Evolutionary conservation across 1,139 yeast genomes (phyloP).

Genomic region (Scheffersomyces illinoinensis): DNA sequence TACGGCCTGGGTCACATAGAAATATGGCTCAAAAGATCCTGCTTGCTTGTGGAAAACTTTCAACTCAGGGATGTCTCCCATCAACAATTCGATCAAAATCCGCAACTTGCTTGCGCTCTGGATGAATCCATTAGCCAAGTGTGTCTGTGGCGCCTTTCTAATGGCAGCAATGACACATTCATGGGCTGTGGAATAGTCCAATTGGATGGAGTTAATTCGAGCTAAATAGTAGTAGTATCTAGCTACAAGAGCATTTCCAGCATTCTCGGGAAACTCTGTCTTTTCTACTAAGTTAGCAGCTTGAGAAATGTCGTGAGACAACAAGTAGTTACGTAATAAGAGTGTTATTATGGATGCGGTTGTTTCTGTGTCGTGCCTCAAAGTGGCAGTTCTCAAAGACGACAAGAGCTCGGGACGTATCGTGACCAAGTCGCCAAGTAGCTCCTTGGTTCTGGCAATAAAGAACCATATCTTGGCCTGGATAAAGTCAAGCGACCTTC

Average conservation of each 20-base stretch:
- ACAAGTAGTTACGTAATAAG: conserved; percentile 75
- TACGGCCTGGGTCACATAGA: conserved; percentile 88
- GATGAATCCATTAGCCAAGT: conserved; percentile 80
- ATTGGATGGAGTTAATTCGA: conserved; percentile 85
- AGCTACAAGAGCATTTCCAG: conserved; percentile 87
- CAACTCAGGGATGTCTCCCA: conserved; percentile 97
- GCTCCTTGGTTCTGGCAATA: conserved; percentile 77
- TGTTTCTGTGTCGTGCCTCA: conserved; percentile 91
- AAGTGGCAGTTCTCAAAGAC: conserved; percentile 83
- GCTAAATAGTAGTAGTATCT: conserved; percentile 91
- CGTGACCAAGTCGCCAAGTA: conserved; percentile 55
- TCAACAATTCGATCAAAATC: conserved; percentile 84
- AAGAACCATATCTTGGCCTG: conserved; percentile 95
- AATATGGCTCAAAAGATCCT: conserved; percentile 68
- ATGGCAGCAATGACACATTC: conserved; percentile 91
- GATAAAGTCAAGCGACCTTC: conserved; percentile 82
- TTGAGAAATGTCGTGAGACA: conserved; percentile 78
- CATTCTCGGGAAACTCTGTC: conserved; percentile 81
- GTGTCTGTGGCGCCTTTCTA: conserved; percentile 95
- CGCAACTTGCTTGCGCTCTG: conserved; percentile 89
- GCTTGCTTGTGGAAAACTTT: conserved; percentile 71
- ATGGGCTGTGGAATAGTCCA: conserved; percentile 88
- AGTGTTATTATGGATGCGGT: conserved; percentile 85
- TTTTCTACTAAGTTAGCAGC: conserved; percentile 91
- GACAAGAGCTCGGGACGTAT: conserved; percentile 70